These are phyloP conservation scores for Yarrowia sp. DNA, from an alignment of 805 yeast species.

Conservation along the genomic window DNA sequence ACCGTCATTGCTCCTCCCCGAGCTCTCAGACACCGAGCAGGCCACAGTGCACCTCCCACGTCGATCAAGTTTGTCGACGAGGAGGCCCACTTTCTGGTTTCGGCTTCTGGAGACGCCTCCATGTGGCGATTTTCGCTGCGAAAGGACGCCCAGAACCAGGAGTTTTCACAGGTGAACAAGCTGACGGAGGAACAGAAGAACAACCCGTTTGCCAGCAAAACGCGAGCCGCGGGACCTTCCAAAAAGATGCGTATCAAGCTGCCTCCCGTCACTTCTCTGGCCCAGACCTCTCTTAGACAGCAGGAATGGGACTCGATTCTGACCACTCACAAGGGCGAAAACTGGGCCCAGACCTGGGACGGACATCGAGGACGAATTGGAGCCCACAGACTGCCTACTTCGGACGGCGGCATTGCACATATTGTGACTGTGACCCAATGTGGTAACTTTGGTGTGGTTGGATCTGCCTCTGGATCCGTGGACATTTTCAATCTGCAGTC, in stretches of 20 bases:
- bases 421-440: slow-evolving; percentile 80
- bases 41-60: slow-evolving; percentile 91
- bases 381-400: slow-evolving; percentile 61
- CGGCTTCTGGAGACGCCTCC: slow-evolving; percentile 81
- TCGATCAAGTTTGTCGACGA: slow-evolving; percentile 71
- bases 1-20: slow-evolving; percentile 82
- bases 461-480: slow-evolving; percentile 81
- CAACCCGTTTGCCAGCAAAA: not conserved
- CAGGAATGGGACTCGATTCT: slow-evolving; percentile 93
- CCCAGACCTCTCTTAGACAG: slow-evolving; percentile 69
- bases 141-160: slow-evolving; percentile 95
- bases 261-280: slow-evolving; percentile 68
- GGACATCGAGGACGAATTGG: slow-evolving; percentile 77
- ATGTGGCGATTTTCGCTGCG: slow-evolving; percentile 91
- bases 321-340: slow-evolving; percentile 81
- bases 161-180: slow-evolving; percentile 61
- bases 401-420: slow-evolving; percentile 74
- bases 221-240: slow-evolving; percentile 38
- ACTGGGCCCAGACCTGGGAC: slow-evolving; percentile 88
- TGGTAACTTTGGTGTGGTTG: slow-evolving; percentile 92
- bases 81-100: slow-evolving; percentile 75
- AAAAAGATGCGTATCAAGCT: slow-evolving; percentile 46
- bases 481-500: slow-evolving; percentile 88
- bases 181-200: slow-evolving; percentile 20
- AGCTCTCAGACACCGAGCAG: slow-evolving; percentile 88